Conservation (phyloP, 208 protist species). For the Phytomonas francai region DNA sequence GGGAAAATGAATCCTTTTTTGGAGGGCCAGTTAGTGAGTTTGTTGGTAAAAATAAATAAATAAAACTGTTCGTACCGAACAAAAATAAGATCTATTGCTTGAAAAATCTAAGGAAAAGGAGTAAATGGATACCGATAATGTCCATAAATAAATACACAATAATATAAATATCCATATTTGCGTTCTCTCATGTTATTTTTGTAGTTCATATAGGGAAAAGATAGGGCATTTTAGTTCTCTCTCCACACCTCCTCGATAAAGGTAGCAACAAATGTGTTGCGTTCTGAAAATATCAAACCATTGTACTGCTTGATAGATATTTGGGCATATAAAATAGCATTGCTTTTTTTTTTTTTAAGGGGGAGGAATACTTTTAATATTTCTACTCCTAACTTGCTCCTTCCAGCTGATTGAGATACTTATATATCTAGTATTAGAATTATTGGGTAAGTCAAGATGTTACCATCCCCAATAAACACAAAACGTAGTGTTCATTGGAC, state of each 20-base stretch:
- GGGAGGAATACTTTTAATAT: conserved; percentile 3
- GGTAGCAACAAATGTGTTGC: background rate
- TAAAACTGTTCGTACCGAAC: background rate
- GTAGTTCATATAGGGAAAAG: background rate
- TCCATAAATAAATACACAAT: conserved; percentile 2
- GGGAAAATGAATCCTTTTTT: background rate
- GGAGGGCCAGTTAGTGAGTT: too few relatives aligned
- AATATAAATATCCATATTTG: conserved; percentile 3
- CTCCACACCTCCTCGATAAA: background rate
- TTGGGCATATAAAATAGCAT: conserved; percentile 5
- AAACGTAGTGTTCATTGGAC: background rate
- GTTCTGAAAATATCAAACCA: conserved; percentile 7
- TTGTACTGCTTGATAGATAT: conserved; percentile 2
- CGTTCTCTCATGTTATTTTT: background rate
- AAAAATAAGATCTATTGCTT: background rate
- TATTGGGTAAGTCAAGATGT: background rate
- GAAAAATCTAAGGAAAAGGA: background rate
- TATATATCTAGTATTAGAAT: background rate
- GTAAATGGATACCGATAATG: background rate
- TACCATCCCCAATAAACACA: background rate
- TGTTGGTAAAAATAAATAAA: background rate
- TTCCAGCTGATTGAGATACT: background rate
- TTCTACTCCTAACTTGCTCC: background rate
- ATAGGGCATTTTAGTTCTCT: too few relatives aligned
- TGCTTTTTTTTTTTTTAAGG: background rate